Evolutionary conservation across 2,329 filamentous ascomycete species (phyloP).

Genomic region (Exophiala sp.): DNA sequence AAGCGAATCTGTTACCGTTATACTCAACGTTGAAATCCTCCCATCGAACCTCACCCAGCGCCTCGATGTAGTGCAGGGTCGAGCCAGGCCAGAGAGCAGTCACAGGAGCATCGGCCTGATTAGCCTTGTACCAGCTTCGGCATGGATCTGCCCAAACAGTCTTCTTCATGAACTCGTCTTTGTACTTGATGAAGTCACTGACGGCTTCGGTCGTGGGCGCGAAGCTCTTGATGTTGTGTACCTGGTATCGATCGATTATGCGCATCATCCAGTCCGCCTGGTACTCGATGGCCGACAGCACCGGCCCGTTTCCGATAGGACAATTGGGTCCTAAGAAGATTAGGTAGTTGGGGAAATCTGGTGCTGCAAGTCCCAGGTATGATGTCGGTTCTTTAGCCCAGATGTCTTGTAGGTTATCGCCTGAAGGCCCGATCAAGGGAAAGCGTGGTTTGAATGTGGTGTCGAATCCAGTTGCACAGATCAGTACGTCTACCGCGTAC

Average conservation of each 20-base stretch:
- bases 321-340: conserved; percentile 34
- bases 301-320: conserved; percentile 30
- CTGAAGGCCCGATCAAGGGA: conserved; percentile 32
- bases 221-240: conserved; percentile 40
- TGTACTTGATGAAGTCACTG: conserved; percentile 36
- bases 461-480: conserved; percentile 39
- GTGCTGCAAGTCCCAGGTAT: conserved; percentile 34
- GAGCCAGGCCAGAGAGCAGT: conserved; percentile 50
- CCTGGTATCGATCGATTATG: conserved; percentile 30
- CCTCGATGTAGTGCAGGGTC: conserved; percentile 47
- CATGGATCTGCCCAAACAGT: conserved; percentile 48
- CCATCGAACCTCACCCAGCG: conserved; percentile 38
- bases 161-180: conserved; percentile 46
- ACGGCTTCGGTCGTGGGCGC: conserved; percentile 32
- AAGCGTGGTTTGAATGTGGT: conserved; percentile 36
- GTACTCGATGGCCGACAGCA: conserved; percentile 27
- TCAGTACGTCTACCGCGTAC: conserved; percentile 33
- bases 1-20: conserved; percentile 28
- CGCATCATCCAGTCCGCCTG: conserved; percentile 31
- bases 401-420: conserved; percentile 21
- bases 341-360: conserved; percentile 35
- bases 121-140: conserved; percentile 41
- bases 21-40: conserved; percentile 45
- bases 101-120: conserved; percentile 42
- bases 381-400: conserved; percentile 33